phyloP scores from a whole-genome alignment of 2,329 filamentous ascomycete genomes.

The Curvularia spicifera region DNA sequence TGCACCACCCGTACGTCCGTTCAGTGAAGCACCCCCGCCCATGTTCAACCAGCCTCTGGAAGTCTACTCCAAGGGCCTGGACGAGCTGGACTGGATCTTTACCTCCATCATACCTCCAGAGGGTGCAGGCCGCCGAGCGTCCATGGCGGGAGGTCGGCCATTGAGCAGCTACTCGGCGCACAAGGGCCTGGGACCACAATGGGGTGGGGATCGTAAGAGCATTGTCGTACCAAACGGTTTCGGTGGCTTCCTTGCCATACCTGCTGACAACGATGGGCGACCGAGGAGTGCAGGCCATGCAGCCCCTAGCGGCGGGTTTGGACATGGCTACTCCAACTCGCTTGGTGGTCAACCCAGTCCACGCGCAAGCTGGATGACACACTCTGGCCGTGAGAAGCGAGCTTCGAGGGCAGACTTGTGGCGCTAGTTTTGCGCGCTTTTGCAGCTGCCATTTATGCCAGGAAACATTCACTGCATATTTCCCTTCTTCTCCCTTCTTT shows the following conservation, averaged over 20 bases:
- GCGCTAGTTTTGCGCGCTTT: conserved; percentile 29
- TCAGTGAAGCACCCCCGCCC: conserved; percentile 51
- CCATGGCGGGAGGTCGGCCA: conserved; percentile 52
- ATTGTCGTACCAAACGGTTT: conserved; percentile 72
- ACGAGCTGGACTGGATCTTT: conserved; percentile 72
- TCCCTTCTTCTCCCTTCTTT: neutral
- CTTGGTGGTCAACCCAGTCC: conserved; percentile 31
- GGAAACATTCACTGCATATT: neutral
- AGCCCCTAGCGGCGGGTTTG: conserved; percentile 30
- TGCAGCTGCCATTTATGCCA: neutral
- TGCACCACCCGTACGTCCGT: conserved; percentile 66
- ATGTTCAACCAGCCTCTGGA: conserved; percentile 64
- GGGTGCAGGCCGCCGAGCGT: conserved; percentile 51
- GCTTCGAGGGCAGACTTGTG: conserved; percentile 46
- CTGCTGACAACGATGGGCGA: conserved; percentile 47
- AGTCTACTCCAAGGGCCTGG: conserved; percentile 70
- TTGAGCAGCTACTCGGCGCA: conserved; percentile 55
- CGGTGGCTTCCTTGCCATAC: conserved; percentile 70
- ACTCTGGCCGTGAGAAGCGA: conserved; percentile 42
- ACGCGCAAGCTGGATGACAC: conserved; percentile 43
- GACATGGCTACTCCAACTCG: conserved; percentile 36
- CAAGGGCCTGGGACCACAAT: conserved; percentile 60
- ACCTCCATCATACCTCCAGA: conserved; percentile 63
- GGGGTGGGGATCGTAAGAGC: conserved; percentile 66
- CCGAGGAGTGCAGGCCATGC: conserved; percentile 45